These are phyloP conservation scores for Capsella rubella DNA, from an alignment of 441 rosid genomes.

Conservation along the genomic window DNA sequence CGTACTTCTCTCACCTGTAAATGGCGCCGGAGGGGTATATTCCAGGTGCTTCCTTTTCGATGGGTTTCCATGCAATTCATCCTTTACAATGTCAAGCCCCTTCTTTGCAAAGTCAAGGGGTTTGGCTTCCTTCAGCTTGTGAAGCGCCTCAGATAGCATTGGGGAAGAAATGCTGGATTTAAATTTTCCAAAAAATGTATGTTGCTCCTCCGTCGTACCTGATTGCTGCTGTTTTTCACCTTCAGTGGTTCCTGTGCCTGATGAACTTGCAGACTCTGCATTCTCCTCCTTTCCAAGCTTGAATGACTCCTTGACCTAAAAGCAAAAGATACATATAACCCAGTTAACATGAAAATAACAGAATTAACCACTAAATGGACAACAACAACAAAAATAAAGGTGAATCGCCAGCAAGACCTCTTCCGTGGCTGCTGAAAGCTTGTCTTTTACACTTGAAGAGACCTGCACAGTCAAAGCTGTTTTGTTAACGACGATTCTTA, in stretches of 20 bases:
- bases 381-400: background rate
- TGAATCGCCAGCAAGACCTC: slow-evolving; percentile 61
- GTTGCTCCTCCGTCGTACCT: slow-evolving; percentile 50
- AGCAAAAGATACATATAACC: slow-evolving; percentile 4
- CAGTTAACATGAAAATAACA: background rate
- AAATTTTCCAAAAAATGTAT: slow-evolving; percentile 69
- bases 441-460: slow-evolving; percentile 79
- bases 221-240: slow-evolving; percentile 54
- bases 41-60: slow-evolving; percentile 85
- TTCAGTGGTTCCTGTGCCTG: slow-evolving; percentile 54
- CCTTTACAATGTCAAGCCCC: slow-evolving; percentile 87
- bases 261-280: slow-evolving; percentile 49
- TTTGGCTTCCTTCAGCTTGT: slow-evolving; percentile 72
- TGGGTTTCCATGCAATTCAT: slow-evolving; percentile 74
- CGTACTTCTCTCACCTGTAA: slow-evolving; percentile 72
- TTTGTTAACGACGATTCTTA: slow-evolving; percentile 14
- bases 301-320: slow-evolving; percentile 82
- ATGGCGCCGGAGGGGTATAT: slow-evolving; percentile 65
- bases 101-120: slow-evolving; percentile 76
- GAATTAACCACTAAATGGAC: slow-evolving; percentile 19
- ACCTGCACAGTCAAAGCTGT: slow-evolving; percentile 54
- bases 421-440: slow-evolving; percentile 76
- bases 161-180: slow-evolving; percentile 73
- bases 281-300: slow-evolving; percentile 62
- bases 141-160: slow-evolving; percentile 64